Evolutionary conservation across 2,329 filamentous ascomycete genomes (phyloP), one percentile per base, ranked within the genome.

Genomic region (Aspergillus felis): DNA sequence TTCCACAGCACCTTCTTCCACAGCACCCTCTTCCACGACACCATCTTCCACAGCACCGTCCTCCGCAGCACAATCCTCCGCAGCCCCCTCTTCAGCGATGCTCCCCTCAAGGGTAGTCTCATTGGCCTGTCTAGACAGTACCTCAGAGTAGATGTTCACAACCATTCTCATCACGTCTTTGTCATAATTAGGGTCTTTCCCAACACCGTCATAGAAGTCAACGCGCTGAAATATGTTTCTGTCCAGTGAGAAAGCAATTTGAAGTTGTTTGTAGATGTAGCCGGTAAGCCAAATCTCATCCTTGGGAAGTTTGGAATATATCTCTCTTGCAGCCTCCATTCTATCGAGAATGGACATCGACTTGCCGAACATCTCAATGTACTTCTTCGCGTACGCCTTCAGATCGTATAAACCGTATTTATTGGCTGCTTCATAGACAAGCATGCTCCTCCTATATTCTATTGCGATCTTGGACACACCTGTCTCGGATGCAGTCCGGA

Each of bases 391-490:
- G 24, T 42, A 6, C 17, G 4, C n/a, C 47, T 51, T 52, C 9
- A 65, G 61, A 42, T 32, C 53, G 29, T 17, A 10, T 27, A 65
- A 29, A 1, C 41, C 28, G 35, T 57, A 63, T 22, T 10, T 58
- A 25, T 54, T 62, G 47, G 63, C 60, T 38, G 60, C 63, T n/a
- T 63, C 32, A 32, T 64, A 64, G 17, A 58, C 54, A 0, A 59
- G 53, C n/a, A 60, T 38, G 24, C 57, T 59, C 57, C 53, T 60
- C 28, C 25, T 28, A 51, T 61, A 65, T 50, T 65, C 63, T 53
- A 28, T 51, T 14, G 42, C 51, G 4, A 61, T 22, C 24, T 50
- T 8, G 41, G 42, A 53, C 12, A 24, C n/a, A 46, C 22, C 44
- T 28, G 46, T 22, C n/a, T 56, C 50, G 32, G 48, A 24, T 44